A percentile compares a stretch with the other conserved stretches of the same genome.
Evolutionary conservation across 1,284 basidiomycete genomes (phyloP).

Genomic region (Cutaneotrichosporon daszewskae): DNA sequence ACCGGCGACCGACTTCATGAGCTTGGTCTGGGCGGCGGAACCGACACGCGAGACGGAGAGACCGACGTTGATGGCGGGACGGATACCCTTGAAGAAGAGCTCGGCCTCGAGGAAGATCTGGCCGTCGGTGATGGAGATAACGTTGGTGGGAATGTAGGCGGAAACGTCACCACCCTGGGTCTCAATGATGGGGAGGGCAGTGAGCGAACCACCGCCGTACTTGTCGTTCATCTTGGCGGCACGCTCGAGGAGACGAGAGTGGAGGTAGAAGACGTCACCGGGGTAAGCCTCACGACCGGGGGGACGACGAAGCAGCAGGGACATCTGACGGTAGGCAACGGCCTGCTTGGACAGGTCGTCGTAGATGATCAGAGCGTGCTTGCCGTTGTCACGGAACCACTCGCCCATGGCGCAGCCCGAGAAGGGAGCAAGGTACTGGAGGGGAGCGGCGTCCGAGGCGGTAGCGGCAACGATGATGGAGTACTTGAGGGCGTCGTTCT

Average conservation of each 20-base stretch:
- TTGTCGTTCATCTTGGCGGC: slow-evolving; percentile 99
- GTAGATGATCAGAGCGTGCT: slow-evolving; percentile 92
- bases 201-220: slow-evolving; percentile 95
- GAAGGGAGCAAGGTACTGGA: slow-evolving; percentile 99
- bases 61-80: slow-evolving; percentile 99
- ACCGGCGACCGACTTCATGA: slow-evolving; percentile 99
- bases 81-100: slow-evolving; percentile 99
- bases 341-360: slow-evolving; percentile 99
- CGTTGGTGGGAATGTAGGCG: slow-evolving; percentile 77
- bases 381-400: slow-evolving; percentile 99
- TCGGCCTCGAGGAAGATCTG: slow-evolving; percentile 99
- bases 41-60: slow-evolving; percentile 99
- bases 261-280: slow-evolving; percentile 99
- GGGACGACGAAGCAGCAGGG: slow-evolving; percentile 96
- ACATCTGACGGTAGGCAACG: slow-evolving; percentile 99
- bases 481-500: slow-evolving; percentile 99
- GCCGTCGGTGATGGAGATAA: slow-evolving; percentile 97
- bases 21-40: slow-evolving; percentile 97
- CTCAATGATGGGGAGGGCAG: slow-evolving; percentile 98
- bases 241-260: slow-evolving; percentile 99
- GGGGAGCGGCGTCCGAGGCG: slow-evolving; percentile 95
- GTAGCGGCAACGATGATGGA: slow-evolving; percentile 97
- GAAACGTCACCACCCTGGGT: slow-evolving; percentile 99
- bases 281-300: slow-evolving; percentile 99
- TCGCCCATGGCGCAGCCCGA: slow-evolving; percentile 99